A percentile compares a stretch with the other conserved stretches of the same genome.
Evolutionary conservation across 73 alveolate genomes (phyloP).

Genomic region (Paraurostyla sp.): DNA sequence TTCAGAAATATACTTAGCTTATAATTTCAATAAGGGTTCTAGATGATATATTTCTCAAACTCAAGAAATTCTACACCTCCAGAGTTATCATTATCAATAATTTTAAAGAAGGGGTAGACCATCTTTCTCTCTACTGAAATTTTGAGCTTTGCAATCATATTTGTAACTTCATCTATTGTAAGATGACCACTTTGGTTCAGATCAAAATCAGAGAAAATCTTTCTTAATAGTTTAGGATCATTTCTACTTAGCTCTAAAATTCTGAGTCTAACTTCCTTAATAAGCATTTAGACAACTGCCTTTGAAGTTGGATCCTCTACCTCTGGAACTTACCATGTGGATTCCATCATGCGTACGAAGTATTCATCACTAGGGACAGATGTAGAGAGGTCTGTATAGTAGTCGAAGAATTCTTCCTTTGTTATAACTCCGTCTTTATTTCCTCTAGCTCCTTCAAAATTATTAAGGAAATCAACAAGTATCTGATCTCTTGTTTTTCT

Average conservation of each 20-base stretch:
- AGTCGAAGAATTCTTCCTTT: slow-evolving; percentile 85
- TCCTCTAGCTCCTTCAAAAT: slow-evolving; percentile 82
- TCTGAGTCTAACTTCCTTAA: slow-evolving; percentile 67
- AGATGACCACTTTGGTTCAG: slow-evolving; percentile 62
- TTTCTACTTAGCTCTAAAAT: slow-evolving; percentile 53
- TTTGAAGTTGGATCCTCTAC: slow-evolving; percentile 47
- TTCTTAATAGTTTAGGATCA: slow-evolving; percentile 59
- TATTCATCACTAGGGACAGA: slow-evolving; percentile 87
- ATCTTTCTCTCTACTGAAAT: slow-evolving; percentile 73
- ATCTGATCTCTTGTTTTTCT: slow-evolving; percentile 82
- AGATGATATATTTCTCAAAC: slow-evolving; percentile 42
- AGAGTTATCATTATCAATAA: slow-evolving; percentile 75
- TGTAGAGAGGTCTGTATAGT: slow-evolving; percentile 85
- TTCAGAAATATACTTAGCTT: too few relatives aligned
- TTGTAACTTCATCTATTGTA: slow-evolving; percentile 77
- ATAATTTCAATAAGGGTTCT: slow-evolving; percentile 56
- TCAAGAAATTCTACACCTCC: slow-evolving; percentile 75
- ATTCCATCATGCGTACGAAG: slow-evolving; percentile 84
- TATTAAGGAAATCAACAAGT: slow-evolving; percentile 80
- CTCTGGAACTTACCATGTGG: slow-evolving; percentile 77
- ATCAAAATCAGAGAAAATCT: slow-evolving; percentile 76
- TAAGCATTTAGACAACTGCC: slow-evolving; percentile 36
- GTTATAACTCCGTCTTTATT: slow-evolving; percentile 80
- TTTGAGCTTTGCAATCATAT: slow-evolving; percentile 71
- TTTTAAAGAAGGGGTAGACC: slow-evolving; percentile 70